Evolutionary conservation across 148 eudicot species (phyloP).

Genomic region (Polygonum aviculare): DNA sequence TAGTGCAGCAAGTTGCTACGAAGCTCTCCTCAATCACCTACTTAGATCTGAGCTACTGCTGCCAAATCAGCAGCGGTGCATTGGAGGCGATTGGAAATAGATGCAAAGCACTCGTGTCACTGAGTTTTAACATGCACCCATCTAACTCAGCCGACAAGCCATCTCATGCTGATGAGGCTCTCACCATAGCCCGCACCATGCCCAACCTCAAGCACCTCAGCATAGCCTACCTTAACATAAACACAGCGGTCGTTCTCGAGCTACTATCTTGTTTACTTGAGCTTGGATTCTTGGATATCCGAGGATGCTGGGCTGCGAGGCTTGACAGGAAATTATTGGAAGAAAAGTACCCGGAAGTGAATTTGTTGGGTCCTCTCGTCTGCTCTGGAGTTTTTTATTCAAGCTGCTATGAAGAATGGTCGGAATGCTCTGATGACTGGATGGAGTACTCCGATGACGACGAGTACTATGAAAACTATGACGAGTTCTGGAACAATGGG

Average conservation of each 20-base stretch:
- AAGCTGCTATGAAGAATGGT: constrained; percentile 27
- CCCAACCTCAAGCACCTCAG: constrained; percentile 62
- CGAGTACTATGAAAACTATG: constrained; percentile 35
- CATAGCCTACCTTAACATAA: constrained; percentile 45
- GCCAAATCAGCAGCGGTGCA: constrained; percentile 35
- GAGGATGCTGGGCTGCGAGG: constrained; percentile 71
- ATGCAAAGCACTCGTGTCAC: constrained; percentile 41
- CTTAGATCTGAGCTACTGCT: constrained; percentile 59
- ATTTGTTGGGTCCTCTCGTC: constrained; percentile 51
- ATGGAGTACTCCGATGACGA: constrained; percentile 36
- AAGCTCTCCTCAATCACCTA: constrained; percentile 33
- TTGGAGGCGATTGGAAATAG: constrained; percentile 56
- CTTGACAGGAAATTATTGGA: constrained; percentile 40
- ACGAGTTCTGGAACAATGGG: constrained; percentile 20
- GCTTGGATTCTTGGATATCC: constrained; percentile 54
- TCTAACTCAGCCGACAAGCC: constrained; percentile 20
- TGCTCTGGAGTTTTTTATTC: constrained; percentile 36
- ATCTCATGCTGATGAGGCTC: constrained; percentile 57
- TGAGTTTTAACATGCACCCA: constrained; percentile 72
- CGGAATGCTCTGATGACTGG: constrained; percentile 51
- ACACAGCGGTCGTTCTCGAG: constrained; percentile 37
- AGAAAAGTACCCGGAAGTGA: constrained; percentile 40
- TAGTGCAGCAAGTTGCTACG: constrained; percentile 47
- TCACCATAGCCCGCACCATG: constrained; percentile 54
- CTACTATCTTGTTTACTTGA: constrained; percentile 39